Percentiles rank a stretch among this genome's conserved stretches.
Conservation (phyloP, 2,329 filamentous ascomycete species). For the Lasiodiplodia sp. region DNA sequence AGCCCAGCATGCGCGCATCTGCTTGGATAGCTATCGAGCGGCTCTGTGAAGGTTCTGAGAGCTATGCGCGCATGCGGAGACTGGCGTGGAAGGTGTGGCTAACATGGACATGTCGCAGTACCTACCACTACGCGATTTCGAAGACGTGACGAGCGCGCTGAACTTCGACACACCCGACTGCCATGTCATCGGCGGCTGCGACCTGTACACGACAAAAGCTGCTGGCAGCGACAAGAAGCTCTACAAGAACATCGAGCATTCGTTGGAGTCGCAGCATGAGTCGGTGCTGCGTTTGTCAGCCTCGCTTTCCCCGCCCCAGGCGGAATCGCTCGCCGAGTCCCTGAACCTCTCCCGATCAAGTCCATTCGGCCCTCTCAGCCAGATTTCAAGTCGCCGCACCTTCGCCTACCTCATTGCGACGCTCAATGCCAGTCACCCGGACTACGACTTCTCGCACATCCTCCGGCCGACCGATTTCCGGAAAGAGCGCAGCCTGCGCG, state of each 20-base stretch:
- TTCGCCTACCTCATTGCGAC: constrained; percentile 98
- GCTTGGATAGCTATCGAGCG: not conserved
- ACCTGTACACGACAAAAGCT: constrained; percentile 97
- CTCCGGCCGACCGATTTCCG: constrained; percentile 89
- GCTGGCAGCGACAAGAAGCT: constrained; percentile 95
- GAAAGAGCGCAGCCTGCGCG: constrained; percentile 78
- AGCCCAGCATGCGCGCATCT: constrained; percentile 5
- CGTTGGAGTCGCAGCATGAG: constrained; percentile 89
- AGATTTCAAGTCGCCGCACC: constrained; percentile 85
- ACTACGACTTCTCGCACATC: constrained; percentile 97
- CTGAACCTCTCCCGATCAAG: constrained; percentile 85
- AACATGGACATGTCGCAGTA: constrained; percentile 66
- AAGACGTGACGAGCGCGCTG: constrained; percentile 88
- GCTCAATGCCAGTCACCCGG: constrained; percentile 90
- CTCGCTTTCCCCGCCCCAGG: constrained; percentile 83
- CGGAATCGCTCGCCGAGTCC: constrained; percentile 68
- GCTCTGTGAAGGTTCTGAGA: constrained; percentile 19
- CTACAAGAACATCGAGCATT: constrained; percentile 93
- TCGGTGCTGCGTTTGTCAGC: constrained; percentile 85
- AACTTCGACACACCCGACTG: constrained; percentile 96
- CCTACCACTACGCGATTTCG: constrained; percentile 87
- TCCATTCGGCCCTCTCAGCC: constrained; percentile 88
- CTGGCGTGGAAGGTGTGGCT: not conserved
- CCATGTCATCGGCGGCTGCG: constrained; percentile 90
- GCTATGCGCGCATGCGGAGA: not conserved